Evolutionary conservation across 2,329 filamentous ascomycete species (phyloP).

Genomic region (Gnomoniopsis smithogilvyi): DNA sequence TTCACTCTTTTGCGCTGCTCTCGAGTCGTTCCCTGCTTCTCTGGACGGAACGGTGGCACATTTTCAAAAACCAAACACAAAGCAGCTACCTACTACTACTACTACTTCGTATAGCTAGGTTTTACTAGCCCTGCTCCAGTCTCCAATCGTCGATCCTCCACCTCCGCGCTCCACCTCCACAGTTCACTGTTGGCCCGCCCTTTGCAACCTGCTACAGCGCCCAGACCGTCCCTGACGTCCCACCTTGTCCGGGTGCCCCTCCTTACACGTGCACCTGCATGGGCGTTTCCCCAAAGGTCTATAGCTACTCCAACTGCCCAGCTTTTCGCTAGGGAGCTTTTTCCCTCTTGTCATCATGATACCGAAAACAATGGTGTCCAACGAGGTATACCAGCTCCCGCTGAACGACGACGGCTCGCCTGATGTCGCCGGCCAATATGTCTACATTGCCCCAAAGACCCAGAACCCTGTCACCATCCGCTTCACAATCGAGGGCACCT

Average conservation of each 20-base stretch:
- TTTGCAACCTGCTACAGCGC: neutral
- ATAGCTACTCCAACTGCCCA: conserved; percentile 4
- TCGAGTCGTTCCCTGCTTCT: neutral
- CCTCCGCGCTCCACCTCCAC: neutral
- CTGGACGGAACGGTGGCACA: neutral
- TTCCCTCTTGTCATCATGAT: conserved; percentile 42
- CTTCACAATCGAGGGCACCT: conserved; percentile 90
- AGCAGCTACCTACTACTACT: too few relatives aligned
- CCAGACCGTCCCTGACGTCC: neutral
- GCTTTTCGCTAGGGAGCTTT: conserved; percentile 12
- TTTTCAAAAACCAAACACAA: neutral
- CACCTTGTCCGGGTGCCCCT: neutral
- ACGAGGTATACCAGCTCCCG: conserved; percentile 80
- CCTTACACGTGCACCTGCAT: conserved; percentile 17
- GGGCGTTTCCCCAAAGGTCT: neutral
- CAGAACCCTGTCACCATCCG: conserved; percentile 75
- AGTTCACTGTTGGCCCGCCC: neutral
- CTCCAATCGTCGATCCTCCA: neutral
- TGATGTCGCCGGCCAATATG: conserved; percentile 82
- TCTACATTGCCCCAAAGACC: conserved; percentile 78
- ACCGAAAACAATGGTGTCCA: conserved; percentile 60
- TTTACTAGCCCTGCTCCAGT: neutral
- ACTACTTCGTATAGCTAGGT: too few relatives aligned
- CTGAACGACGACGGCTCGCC: conserved; percentile 93
- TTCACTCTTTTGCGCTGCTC: neutral